Conservation (phyloP, 345 rosid species). For the Euphorbia tirucalli region DNA sequence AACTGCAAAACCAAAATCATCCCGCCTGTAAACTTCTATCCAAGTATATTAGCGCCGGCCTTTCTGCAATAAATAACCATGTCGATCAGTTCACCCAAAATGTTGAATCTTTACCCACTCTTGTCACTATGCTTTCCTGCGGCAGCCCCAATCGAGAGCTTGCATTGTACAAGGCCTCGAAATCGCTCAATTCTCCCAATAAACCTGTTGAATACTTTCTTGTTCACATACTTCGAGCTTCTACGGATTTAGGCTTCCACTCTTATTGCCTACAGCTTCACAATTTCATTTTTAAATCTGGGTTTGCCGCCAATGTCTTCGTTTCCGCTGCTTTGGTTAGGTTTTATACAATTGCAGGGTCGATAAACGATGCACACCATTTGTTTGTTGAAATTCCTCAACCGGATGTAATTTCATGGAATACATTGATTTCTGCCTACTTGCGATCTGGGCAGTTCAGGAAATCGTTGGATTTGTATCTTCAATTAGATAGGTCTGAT, state of each 20-base stretch:
- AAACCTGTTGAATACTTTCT: conserved; percentile 39
- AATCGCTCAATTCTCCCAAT: conserved; percentile 33
- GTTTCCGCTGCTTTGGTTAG: conserved; percentile 55
- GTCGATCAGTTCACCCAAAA: neutral
- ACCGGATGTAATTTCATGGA: conserved; percentile 74
- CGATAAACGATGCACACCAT: conserved; percentile 38
- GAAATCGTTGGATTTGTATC: conserved; percentile 49
- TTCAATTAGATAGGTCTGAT: conserved; percentile 48
- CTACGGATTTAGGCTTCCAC: conserved; percentile 41
- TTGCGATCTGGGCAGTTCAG: conserved; percentile 48
- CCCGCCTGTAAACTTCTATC: neutral
- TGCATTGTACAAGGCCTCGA: conserved; percentile 31
- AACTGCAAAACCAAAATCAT: neutral
- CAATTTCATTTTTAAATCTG: conserved; percentile 47
- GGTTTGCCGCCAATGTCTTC: conserved; percentile 50
- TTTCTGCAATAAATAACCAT: neutral
- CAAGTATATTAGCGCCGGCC: neutral
- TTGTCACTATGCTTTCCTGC: conserved; percentile 17
- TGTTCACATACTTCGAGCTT: conserved; percentile 52
- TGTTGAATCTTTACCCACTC: conserved; percentile 10
- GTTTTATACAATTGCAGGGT: conserved; percentile 39
- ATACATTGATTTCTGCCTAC: conserved; percentile 58
- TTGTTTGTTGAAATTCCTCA: conserved; percentile 76
- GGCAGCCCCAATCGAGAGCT: conserved; percentile 22
- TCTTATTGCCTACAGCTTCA: conserved; percentile 64